These are phyloP conservation scores for Salinomyces thailandicus DNA, from an alignment of 2,329 filamentous ascomycete genomes.

Conservation along the genomic window DNA sequence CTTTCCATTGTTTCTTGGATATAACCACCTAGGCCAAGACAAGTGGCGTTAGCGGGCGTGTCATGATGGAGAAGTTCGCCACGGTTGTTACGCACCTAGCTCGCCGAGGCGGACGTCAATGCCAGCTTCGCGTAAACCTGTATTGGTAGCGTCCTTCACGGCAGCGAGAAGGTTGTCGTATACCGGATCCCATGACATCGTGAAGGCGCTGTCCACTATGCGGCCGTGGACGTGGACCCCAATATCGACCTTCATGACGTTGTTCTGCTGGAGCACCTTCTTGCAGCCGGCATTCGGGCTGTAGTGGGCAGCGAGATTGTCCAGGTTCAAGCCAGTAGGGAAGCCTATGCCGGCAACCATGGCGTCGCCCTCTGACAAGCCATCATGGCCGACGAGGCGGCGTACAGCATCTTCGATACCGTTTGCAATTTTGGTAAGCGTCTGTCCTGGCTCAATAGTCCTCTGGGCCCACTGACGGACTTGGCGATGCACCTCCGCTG, in stretches of 20 bases:
- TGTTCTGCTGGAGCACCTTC: conserved; percentile 55
- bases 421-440: conserved; percentile 70
- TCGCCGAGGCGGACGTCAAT: conserved; percentile 85
- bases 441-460: conserved; percentile 66
- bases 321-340: conserved; percentile 71
- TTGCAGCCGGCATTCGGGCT: conserved; percentile 84
- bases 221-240: conserved; percentile 60
- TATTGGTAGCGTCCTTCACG: conserved; percentile 59
- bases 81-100: too few species aligned
- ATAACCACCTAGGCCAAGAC: too few species aligned
- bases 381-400: conserved; percentile 63
- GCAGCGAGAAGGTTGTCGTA: conserved; percentile 58
- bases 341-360: conserved; percentile 76
- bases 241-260: conserved; percentile 66
- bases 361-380: conserved; percentile 66
- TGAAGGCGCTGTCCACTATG: conserved; percentile 63
- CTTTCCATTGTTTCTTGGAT: conserved; percentile 92
- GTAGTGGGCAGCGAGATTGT: conserved; percentile 79
- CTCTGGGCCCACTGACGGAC: conserved; percentile 31
- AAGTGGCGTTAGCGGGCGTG: too few species aligned
- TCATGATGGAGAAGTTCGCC: too few species aligned
- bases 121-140: conserved; percentile 74
- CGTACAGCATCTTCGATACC: conserved; percentile 79
- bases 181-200: conserved; percentile 55
- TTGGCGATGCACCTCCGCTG: conserved; percentile 69